Conservation (phyloP, 1,284 basidiomycete genomes). For the Ceratobasidium sp. region DNA sequence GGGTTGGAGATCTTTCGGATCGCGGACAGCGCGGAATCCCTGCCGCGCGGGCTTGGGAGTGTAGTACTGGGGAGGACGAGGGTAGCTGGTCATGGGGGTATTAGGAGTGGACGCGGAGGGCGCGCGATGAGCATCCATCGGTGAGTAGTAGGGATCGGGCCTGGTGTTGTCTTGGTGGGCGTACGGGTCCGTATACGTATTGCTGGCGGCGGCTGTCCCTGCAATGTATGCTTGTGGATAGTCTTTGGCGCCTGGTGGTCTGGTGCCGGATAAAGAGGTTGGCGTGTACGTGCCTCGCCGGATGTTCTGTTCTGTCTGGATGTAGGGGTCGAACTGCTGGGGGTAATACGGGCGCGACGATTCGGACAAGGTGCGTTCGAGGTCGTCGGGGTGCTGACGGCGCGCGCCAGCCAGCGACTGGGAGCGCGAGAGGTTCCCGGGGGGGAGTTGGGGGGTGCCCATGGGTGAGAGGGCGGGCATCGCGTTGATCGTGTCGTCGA, state of each 20-base stretch:
- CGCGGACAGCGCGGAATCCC: constrained; percentile 79
- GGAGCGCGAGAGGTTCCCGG: constrained; percentile 65
- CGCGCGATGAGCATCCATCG: constrained; percentile 63
- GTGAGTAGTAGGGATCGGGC: constrained; percentile 60
- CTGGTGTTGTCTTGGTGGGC: constrained; percentile 45
- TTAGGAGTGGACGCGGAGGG: constrained; percentile 65
- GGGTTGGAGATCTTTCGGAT: constrained; percentile 77
- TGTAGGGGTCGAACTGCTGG: constrained; percentile 50
- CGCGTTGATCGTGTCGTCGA: constrained; percentile 48
- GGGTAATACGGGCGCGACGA: constrained; percentile 55
- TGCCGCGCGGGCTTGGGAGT: constrained; percentile 29
- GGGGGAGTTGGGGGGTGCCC: constrained; percentile 58
- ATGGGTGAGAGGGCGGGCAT: constrained; percentile 53
- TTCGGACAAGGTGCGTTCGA: constrained; percentile 74
- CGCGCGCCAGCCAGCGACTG: constrained; percentile 68
- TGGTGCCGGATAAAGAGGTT: too few species aligned
- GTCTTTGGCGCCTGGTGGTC: constrained; percentile 50
- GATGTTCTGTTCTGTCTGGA: constrained; percentile 57
- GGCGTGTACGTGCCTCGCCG: constrained; percentile 63
- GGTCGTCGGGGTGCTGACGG: constrained; percentile 71
- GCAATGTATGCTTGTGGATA: constrained; percentile 61
- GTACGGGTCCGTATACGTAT: constrained; percentile 65
- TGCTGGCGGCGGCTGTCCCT: constrained; percentile 69
- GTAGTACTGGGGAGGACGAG: constrained; percentile 53
- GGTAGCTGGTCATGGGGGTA: constrained; percentile 70